phyloP scores from a whole-genome alignment of 805 yeast species.

The Hanseniaspora pseudoguilliermondii region DNA sequence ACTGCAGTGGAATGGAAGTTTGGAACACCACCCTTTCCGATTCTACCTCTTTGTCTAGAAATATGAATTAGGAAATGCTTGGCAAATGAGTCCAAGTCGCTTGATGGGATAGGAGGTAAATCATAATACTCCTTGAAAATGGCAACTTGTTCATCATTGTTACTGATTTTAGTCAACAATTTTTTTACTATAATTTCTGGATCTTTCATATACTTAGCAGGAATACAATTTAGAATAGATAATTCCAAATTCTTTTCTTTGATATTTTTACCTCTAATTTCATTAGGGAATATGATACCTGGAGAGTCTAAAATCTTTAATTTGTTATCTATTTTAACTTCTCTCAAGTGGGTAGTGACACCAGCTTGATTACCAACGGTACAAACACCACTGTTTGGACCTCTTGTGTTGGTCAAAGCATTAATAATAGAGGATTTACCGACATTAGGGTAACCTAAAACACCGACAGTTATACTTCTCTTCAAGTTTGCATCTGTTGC shows the following conservation, averaged over 20 bases:
- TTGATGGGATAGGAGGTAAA: constrained; percentile 66
- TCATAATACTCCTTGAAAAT: constrained; percentile 60
- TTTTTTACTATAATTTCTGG: constrained; percentile 71
- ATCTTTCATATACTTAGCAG: constrained; percentile 73
- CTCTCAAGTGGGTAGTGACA: constrained; percentile 82
- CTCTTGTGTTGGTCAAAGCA: constrained; percentile 68
- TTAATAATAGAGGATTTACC: constrained; percentile 93
- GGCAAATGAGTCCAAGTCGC: constrained; percentile 61
- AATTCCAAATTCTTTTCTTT: constrained; percentile 75
- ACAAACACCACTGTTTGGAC: constrained; percentile 58
- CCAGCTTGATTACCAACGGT: constrained; percentile 98
- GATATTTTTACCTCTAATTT: constrained; percentile 39
- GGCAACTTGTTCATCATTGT: constrained; percentile 64
- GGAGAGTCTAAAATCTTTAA: constrained; percentile 87
- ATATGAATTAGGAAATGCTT: constrained; percentile 82
- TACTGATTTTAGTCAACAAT: constrained; percentile 62
- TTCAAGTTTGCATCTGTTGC: constrained; percentile 74
- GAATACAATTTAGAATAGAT: constrained; percentile 75
- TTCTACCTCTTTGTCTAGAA: constrained; percentile 83
- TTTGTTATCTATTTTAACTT: constrained; percentile 82
- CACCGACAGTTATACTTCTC: constrained; percentile 85
- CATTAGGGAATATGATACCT: constrained; percentile 87
- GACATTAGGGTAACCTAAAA: constrained; percentile 93
- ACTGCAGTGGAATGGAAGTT: constrained; percentile 75
- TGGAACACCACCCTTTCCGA: constrained; percentile 88